Evolutionary conservation across 306 rosid genomes (phyloP).

Genomic region (Arachis stenosperma): DNA sequence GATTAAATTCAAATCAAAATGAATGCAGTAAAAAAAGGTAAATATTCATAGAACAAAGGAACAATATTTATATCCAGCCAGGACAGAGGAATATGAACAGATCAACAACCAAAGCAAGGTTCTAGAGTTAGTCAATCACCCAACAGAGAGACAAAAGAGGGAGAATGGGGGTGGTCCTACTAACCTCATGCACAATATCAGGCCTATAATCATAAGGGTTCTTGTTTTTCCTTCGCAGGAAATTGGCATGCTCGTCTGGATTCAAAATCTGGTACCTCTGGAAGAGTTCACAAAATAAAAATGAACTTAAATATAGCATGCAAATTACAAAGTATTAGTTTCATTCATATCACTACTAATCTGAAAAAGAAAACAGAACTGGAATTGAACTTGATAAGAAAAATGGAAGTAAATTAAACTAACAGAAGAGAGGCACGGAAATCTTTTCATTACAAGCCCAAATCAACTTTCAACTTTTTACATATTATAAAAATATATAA

Average conservation of each 20-base stretch:
- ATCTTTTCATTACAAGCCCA: background rate
- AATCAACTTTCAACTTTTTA: background rate
- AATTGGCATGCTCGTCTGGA: constrained; percentile 35
- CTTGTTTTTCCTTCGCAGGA: constrained; percentile 27
- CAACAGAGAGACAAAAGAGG: background rate
- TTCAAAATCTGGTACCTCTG: constrained; percentile 42
- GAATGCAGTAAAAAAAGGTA: too few relatives aligned
- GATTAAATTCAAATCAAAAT: too few relatives aligned
- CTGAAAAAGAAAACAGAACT: too few relatives aligned
- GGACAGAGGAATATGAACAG: too few relatives aligned
- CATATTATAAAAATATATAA: background rate
- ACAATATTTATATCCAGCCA: too few relatives aligned
- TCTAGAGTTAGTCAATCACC: background rate
- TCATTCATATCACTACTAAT: background rate
- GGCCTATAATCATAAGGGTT: constrained; percentile 39
- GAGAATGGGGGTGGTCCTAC: background rate
- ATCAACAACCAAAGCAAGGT: background rate
- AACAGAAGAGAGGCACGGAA: background rate
- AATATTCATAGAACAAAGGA: too few relatives aligned
- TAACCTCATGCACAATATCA: constrained; percentile 38
- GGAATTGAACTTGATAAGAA: background rate
- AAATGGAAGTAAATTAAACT: background rate
- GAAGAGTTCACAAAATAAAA: too few relatives aligned
- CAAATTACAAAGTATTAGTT: too few relatives aligned
- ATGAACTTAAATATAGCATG: too few relatives aligned